Conservation (phyloP, 805 yeast genomes). For the Lipomyces sp. region DNA sequence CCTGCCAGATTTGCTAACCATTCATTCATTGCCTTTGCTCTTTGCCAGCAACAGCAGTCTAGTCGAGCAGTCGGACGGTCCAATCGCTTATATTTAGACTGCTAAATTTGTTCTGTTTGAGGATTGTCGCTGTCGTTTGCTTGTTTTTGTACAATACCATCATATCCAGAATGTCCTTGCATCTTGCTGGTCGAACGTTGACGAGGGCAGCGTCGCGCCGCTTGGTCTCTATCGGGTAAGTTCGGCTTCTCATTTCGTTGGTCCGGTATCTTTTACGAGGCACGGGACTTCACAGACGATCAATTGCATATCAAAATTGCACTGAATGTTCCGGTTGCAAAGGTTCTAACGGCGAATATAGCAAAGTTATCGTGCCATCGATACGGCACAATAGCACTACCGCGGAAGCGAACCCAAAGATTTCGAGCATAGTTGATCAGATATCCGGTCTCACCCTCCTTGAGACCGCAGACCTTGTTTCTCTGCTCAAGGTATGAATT, state of each 20-base stretch:
- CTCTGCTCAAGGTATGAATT: conserved; percentile 50
- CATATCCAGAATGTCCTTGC: conserved; percentile 15
- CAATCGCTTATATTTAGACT: neutral
- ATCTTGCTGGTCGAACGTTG: conserved; percentile 15
- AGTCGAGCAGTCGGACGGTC: neutral
- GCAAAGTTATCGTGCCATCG: conserved; percentile 9
- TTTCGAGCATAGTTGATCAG: conserved; percentile 82
- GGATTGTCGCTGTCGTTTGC: neutral
- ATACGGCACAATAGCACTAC: conserved; percentile 50
- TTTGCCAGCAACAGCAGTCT: neutral
- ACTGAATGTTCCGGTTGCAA: no score
- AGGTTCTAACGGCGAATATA: neutral
- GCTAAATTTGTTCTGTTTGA: neutral
- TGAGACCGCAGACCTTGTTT: conserved; percentile 87
- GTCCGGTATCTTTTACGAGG: neutral
- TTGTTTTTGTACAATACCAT: neutral
- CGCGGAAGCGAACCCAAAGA: conserved; percentile 71
- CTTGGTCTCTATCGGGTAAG: conserved; percentile 24
- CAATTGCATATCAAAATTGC: neutral
- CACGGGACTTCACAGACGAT: neutral
- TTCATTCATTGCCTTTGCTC: neutral
- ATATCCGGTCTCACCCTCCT: conserved; percentile 88
- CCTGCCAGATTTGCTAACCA: neutral
- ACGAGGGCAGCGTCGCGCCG: conserved; percentile 22
- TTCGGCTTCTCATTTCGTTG: neutral